These are phyloP conservation scores for Paracamarosporium sp. DNA, from an alignment of 2,329 filamentous ascomycete genomes.

Conservation along the genomic window DNA sequence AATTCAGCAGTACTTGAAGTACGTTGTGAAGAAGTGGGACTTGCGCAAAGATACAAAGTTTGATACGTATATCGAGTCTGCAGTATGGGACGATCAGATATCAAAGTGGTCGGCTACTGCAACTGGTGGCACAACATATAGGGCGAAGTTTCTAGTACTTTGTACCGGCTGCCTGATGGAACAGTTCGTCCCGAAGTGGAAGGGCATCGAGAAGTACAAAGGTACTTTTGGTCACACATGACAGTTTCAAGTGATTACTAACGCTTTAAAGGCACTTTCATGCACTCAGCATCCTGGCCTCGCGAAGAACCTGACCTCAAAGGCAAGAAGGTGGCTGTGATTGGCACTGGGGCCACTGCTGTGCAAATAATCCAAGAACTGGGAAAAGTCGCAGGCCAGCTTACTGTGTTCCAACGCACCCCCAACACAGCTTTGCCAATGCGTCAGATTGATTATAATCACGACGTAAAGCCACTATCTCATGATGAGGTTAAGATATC, in stretches of 20 bases:
- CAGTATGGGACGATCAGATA: conserved; percentile 46
- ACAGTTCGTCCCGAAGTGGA: conserved; percentile 50
- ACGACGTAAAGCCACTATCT: conserved; percentile 52
- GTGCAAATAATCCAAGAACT: conserved; percentile 68
- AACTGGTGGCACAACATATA: background rate
- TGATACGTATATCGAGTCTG: conserved; percentile 51
- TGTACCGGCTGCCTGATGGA: conserved; percentile 18
- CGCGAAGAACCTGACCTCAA: conserved; percentile 58
- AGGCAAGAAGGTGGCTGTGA: conserved; percentile 65
- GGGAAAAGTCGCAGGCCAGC: conserved; percentile 54
- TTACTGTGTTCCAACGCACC: conserved; percentile 69
- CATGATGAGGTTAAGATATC: conserved; percentile 35
- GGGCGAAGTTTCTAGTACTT: background rate
- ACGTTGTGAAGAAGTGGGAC: conserved; percentile 27
- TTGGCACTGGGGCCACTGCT: conserved; percentile 65
- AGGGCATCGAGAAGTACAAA: conserved; percentile 40
- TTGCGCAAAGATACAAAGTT: conserved; percentile 43
- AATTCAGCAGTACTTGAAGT: conserved; percentile 25
- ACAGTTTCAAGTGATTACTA: background rate
- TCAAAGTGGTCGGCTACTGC: conserved; percentile 41
- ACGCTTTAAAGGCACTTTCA: conserved; percentile 35
- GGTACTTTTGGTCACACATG: conserved; percentile 10
- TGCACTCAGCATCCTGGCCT: conserved; percentile 67
- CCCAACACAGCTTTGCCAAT: conserved; percentile 48
- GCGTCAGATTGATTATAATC: conserved; percentile 20